Evolutionary conservation across 495 filamentous ascomycete genomes (phyloP), one percentile per base, ranked within the genome.

Genomic region (Acidomyces sp.): DNA sequence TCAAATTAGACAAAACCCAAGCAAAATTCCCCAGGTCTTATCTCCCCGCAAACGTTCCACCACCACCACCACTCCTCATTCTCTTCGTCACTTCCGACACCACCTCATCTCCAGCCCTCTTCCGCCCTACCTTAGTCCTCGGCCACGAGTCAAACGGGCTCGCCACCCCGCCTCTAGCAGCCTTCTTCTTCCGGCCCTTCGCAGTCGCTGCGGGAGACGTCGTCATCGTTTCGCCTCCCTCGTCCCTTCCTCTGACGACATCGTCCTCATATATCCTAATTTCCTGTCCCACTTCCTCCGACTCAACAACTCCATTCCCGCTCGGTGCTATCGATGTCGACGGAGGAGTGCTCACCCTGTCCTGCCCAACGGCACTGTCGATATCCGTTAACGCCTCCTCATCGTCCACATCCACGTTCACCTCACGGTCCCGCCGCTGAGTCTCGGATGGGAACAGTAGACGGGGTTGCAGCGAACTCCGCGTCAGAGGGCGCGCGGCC

Each of bases 401-500:
- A 30, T 57, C 60, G 12, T 58, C 57, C 6, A 58, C 56, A 25
- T 54, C 55, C 51, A 22, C 49, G 53, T 34, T 38, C 27, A 26
- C 16, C 25, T 58, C 45, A 29, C 58, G 59, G 12, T 54, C 49
- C 0, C 39, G 49, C 12, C 35, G 55, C 43, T 67, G 54, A 26
- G 63, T 55, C 9, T 65, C 57, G 16, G 64, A 59, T 11, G 83
- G 77, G 64, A 94, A 97, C 7, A 97, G 75, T 11, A 86, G 69
- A 25, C 86, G 80, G 2, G 88, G 88, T 54, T 85, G 83, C 61
- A 93, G 70, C 2, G 77, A 70, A 0, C 78, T 75, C 34, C 84
- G 78, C 21, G 78, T 82, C 16, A 83, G 54, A 20, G 77, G 73
- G 17, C 72, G 68, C 19, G 47, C 34, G 1, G 51, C 45, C 0